Base-by-base conservation (phyloP, 2,329 filamentous ascomycete species). In the Venturia effusa region DNA sequence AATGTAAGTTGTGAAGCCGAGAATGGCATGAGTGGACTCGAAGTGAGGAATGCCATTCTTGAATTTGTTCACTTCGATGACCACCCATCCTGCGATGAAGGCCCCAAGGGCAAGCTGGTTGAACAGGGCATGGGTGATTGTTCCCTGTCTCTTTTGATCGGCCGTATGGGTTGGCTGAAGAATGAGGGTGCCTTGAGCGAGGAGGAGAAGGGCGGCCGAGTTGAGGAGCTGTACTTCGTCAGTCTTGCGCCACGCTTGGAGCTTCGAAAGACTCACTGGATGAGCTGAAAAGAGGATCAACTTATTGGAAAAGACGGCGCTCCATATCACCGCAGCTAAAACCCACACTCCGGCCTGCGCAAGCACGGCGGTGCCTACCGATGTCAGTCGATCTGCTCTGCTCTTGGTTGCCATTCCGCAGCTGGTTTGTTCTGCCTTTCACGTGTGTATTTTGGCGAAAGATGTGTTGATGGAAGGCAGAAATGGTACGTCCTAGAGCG, bases 251-350 rank as follows among this genome's bases (percentile, higher is more conserved):
- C n/a, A 8, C 19, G 22, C 59, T 43, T 22, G 5, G 1, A 19
- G n/a, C 10, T 7, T n/a, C 10, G 37, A 60, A 61, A 40, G 79
- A 81, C 76, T 83, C 72, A 97, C 86, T 8, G 93, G 93, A 75
- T 97, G 93, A 10, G 88, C 85, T 22, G 90, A 92, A 82, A 97
- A 96, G 69, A 96, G 85, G 45, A 90, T 89, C 66, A 95, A 72
- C 37, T 87, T 74, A 55, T 82, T 80, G 51, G 85, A 83, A 72
- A 96, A 84, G 67, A 97, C 83, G 64, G 83, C 83, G 57, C 84
- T 84, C 90, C 91, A 96, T 68, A 96, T 81, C 64, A 93, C 84
- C 41, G 84, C 84, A 60, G 86, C 79, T 67, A 97, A 83, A 67
- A 96, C 83, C 76, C 90, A 78, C 64, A 87, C 84, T 64, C 91